These are phyloP conservation scores for Clathrus columnatus DNA, from an alignment of 768 basidiomycete genomes.

Conservation along the genomic window DNA sequence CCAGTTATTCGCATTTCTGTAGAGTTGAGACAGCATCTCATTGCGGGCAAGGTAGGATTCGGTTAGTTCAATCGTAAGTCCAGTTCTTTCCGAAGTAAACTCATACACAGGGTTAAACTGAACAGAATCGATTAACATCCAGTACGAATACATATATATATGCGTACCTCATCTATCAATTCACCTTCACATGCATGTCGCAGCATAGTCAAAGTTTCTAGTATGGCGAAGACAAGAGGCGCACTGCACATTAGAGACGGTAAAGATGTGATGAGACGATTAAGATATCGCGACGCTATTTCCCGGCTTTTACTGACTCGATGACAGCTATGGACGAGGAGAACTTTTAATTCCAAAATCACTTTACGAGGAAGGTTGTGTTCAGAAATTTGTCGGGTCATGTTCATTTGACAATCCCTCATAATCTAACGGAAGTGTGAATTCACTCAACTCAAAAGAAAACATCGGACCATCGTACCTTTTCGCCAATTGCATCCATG, in stretches of 20 bases:
- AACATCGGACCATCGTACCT: conserved; percentile 34
- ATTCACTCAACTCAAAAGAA: background rate
- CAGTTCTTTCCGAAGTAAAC: conserved; percentile 70
- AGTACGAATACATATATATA: conserved; percentile 12
- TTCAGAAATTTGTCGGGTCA: conserved; percentile 66
- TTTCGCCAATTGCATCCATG: conserved; percentile 83
- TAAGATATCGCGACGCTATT: conserved; percentile 73
- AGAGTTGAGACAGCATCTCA: conserved; percentile 69
- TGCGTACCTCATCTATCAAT: conserved; percentile 73
- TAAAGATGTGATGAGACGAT: conserved; percentile 81
- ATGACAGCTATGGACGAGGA: conserved; percentile 76
- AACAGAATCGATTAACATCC: background rate
- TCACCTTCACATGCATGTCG: conserved; percentile 86
- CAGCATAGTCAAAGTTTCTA: conserved; percentile 86
- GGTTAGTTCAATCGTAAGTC: conserved; percentile 68
- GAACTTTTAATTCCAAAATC: conserved; percentile 61
- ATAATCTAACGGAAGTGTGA: conserved; percentile 49
- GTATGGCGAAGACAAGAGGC: conserved; percentile 75
- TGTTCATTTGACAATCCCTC: conserved; percentile 57
- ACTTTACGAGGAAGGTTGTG: conserved; percentile 67
- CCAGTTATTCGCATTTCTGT: conserved; percentile 72
- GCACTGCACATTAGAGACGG: conserved; percentile 92
- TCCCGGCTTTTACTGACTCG: conserved; percentile 74
- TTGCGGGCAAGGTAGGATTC: conserved; percentile 83
- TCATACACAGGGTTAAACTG: conserved; percentile 86